A percentile compares a stretch with the other conserved stretches of the same genome.
phyloP scores from a whole-genome alignment of 768 basidiomycete species.

The Trametes sanguinea region DNA sequence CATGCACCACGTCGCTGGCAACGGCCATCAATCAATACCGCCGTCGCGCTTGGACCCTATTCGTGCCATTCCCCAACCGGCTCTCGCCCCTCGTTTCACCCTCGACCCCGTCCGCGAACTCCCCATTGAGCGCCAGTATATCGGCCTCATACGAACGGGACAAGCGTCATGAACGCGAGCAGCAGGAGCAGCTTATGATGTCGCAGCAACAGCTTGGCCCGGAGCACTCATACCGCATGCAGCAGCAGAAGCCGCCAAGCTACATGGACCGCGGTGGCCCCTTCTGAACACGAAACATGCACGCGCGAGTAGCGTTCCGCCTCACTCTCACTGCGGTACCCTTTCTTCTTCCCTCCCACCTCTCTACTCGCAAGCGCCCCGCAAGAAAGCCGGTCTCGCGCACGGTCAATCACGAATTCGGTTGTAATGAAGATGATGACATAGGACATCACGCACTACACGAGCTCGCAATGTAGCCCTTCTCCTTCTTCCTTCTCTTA shows the following conservation, averaged over 20 bases:
- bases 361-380: neutral
- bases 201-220: slow-evolving; percentile 14
- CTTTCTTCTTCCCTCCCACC: neutral
- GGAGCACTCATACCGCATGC: slow-evolving; percentile 20
- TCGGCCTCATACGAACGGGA: slow-evolving; percentile 47
- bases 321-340: neutral
- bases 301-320: neutral
- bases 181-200: slow-evolving; percentile 45
- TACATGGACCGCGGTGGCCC: slow-evolving; percentile 13
- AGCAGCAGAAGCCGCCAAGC: slow-evolving; percentile 6
- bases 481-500: neutral
- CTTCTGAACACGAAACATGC: slow-evolving; percentile 15
- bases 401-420: slow-evolving; percentile 11
- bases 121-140: slow-evolving; percentile 33
- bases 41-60: slow-evolving; percentile 29
- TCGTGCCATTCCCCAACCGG: slow-evolving; percentile 22
- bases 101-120: slow-evolving; percentile 42
- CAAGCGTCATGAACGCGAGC: slow-evolving; percentile 43
- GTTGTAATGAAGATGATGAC: slow-evolving; percentile 13
- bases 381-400: neutral
- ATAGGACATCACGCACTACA: slow-evolving; percentile 14
- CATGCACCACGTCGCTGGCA: slow-evolving; percentile 16
- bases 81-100: slow-evolving; percentile 34
- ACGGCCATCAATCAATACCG: slow-evolving; percentile 11
- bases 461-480: slow-evolving; percentile 2